Evolutionary conservation across 805 yeast genomes (phyloP).

Genomic region (Candida coleopterorum): DNA sequence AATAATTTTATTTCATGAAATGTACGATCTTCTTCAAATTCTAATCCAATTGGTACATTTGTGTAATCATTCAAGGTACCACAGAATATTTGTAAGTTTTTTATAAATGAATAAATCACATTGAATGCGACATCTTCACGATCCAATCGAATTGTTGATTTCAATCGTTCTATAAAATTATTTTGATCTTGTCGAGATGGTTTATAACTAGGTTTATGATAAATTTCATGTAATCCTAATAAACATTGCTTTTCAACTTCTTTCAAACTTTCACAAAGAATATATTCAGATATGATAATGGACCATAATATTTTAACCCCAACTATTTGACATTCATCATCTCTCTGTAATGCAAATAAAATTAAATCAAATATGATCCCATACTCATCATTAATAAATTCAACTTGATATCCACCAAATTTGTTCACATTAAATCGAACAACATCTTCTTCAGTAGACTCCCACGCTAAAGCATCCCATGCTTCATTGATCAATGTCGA

Average conservation of each 20-base stretch:
- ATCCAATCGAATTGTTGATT: slow-evolving; percentile 43
- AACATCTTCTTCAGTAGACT: slow-evolving; percentile 49
- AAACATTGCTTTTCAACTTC: slow-evolving; percentile 63
- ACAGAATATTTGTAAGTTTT: slow-evolving; percentile 54
- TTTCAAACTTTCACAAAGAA: slow-evolving; percentile 50
- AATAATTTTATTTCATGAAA: slow-evolving; percentile 73
- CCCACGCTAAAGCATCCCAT: slow-evolving; percentile 77
- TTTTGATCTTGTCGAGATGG: slow-evolving; percentile 55
- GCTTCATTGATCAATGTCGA: slow-evolving; percentile 50
- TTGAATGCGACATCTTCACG: slow-evolving; percentile 60
- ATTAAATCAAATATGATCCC: slow-evolving; percentile 60
- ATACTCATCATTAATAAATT: slow-evolving; percentile 52
- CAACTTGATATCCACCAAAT: slow-evolving; percentile 70
- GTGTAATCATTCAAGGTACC: slow-evolving; percentile 61
- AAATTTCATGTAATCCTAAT: slow-evolving; percentile 59
- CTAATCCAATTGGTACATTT: slow-evolving; percentile 74
- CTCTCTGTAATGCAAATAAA: slow-evolving; percentile 64
- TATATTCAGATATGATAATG: slow-evolving; percentile 61
- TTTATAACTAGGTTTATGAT: slow-evolving; percentile 50
- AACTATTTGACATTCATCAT: slow-evolving; percentile 52
- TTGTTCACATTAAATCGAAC: slow-evolving; percentile 54
- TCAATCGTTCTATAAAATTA: slow-evolving; percentile 47
- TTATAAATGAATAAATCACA: slow-evolving; percentile 46
- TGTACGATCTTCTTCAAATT: slow-evolving; percentile 81
- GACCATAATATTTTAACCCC: slow-evolving; percentile 71